Evolutionary conservation across 176 grass and related monocot species (phyloP), one percentile per base, ranked within the genome.

Genomic region (Aegilops umbellulata): DNA sequence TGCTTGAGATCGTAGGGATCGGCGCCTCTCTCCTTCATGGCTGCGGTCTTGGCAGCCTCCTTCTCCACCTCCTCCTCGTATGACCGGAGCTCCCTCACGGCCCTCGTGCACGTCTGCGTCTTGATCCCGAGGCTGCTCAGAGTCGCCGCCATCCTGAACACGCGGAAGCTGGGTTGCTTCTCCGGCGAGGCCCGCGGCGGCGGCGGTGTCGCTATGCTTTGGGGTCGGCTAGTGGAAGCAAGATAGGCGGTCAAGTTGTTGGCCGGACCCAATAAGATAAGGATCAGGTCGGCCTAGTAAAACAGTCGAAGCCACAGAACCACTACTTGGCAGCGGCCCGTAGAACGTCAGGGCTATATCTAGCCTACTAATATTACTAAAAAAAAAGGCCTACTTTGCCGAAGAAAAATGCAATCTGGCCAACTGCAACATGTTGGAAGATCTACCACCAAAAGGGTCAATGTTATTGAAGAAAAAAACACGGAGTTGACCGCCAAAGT

Each of bases 1-100:
- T 98, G 93, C 72, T 98, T 95, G 79, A 95, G 93, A 71, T 98
- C 93, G 85, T 95, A 89, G 20, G 87, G 89, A 71, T 98, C 93
- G 60, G 93, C 93, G 23, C 89, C 74, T 74, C 84, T 90, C 78
- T 94, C 93, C 85, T 92, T 95, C 93, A 98, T 95, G 68, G 79
- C 91, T 60, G 90, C 88, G 58, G 91, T 92, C 79, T 94, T 98
- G 27, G 93, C 90, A 7, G 91, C 90, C 85, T 98, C 96, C 84
- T 83, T 90, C 78, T 93, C 84, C 20, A 92, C 95, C 60, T 95
- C 93, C 81, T 98, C 82, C 88, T 98, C 91, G 60, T 95, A 98
- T 7, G 86, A 98, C 23, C 80, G 88, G 22, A 94, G 87, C 91
- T 98, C 93, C 88, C 89, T 98, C 13, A 87, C 58, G 73, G 88